Evolutionary conservation across 768 basidiomycete genomes (phyloP).

Genomic region (Amanita rubescens): DNA sequence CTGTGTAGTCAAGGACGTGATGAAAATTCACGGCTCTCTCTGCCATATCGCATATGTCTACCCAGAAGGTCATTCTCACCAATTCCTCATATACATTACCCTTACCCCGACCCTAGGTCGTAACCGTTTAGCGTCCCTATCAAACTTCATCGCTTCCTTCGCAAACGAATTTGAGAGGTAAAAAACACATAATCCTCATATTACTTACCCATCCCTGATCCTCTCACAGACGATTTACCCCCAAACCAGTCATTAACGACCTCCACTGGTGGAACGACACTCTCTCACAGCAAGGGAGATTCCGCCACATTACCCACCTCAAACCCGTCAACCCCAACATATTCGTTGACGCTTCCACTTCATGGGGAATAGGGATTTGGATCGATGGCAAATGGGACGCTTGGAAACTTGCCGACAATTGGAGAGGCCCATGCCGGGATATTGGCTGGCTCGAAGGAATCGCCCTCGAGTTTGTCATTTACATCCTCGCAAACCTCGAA

Average conservation of each 20-base stretch:
- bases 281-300: neutral
- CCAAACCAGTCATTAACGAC: constrained; percentile 17
- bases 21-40: constrained; percentile 23
- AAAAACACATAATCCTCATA: no score
- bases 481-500: constrained; percentile 13
- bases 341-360: constrained; percentile 31
- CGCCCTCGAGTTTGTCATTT: constrained; percentile 15
- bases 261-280: constrained; percentile 25
- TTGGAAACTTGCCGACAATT: constrained; percentile 11
- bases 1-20: constrained; percentile 7
- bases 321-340: constrained; percentile 12
- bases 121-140: constrained; percentile 20
- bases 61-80: neutral
- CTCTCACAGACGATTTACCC: constrained; percentile 10
- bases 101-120: constrained; percentile 11
- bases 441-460: constrained; percentile 22
- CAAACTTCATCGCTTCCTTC: constrained; percentile 19
- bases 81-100: neutral
- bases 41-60: constrained; percentile 27
- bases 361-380: constrained; percentile 32
- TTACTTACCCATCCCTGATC: no score
- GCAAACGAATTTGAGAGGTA: constrained; percentile 4
- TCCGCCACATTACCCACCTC: constrained; percentile 10
- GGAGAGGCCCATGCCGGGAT: constrained; percentile 15
- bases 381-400: constrained; percentile 21